phyloP scores from a whole-genome alignment of 176 grass and related monocot species.

The Miscanthus lutarioriparius region DNA sequence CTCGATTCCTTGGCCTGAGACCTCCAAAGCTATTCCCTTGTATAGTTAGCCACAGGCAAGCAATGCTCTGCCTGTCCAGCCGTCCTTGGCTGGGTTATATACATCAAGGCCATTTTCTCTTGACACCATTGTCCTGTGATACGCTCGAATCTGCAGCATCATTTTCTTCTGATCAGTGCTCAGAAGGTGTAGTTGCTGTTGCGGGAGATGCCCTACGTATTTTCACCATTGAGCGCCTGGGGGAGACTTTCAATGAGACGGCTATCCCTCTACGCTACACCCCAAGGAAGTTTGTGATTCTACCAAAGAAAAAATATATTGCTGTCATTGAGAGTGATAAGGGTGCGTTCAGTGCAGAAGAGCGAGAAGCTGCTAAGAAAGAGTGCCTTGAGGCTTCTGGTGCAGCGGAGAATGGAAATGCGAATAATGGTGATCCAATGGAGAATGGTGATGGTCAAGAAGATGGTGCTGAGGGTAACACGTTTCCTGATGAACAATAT shows the following conservation, averaged over 20 bases:
- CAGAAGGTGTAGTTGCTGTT: constrained; percentile 96
- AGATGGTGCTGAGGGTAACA: constrained; percentile 59
- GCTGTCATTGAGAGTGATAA: constrained; percentile 95
- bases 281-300: constrained; percentile 89
- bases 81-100: constrained; percentile 96
- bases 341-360: constrained; percentile 85
- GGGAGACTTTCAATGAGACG: constrained; percentile 97
- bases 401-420: constrained; percentile 71
- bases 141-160: constrained; percentile 94
- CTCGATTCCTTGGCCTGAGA: constrained; percentile 87
- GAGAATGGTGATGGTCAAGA: constrained; percentile 83
- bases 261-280: constrained; percentile 88
- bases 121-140: constrained; percentile 92
- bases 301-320: constrained; percentile 83
- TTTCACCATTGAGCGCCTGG: constrained; percentile 88
- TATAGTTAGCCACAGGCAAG: constrained; percentile 75
- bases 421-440: constrained; percentile 64
- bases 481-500: constrained; percentile 91
- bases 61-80: constrained; percentile 97
- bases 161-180: constrained; percentile 97
- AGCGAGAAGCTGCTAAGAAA: constrained; percentile 84
- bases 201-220: constrained; percentile 88
- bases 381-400: constrained; percentile 80
- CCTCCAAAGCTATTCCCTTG: constrained; percentile 90
- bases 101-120: constrained; percentile 95